Conservation (phyloP, 2,329 filamentous ascomycete species). For the Trichocomaceae sp. region DNA sequence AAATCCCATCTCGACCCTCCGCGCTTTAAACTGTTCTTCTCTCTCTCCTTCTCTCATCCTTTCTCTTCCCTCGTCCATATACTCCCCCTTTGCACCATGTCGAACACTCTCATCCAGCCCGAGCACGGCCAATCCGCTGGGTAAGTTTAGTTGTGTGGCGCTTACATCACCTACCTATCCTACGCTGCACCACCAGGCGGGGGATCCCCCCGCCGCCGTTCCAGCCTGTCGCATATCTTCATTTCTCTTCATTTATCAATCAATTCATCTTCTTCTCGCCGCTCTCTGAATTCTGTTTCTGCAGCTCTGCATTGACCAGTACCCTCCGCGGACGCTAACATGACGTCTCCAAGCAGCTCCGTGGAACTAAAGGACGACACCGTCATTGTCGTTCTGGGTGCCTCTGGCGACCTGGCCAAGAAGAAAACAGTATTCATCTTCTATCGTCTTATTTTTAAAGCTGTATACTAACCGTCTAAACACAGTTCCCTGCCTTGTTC, state of each 20-base stretch:
- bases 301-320: neutral
- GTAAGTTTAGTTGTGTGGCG: constrained; percentile 38
- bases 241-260: neutral
- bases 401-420: constrained; percentile 95
- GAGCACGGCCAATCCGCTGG: constrained; percentile 47
- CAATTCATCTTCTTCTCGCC: neutral
- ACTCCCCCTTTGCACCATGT: constrained; percentile 33
- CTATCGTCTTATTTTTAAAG: neutral
- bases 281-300: neutral
- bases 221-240: neutral
- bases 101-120: constrained; percentile 46
- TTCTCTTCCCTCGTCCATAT: neutral
- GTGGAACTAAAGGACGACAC: constrained; percentile 99
- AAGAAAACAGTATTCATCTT: constrained; percentile 77
- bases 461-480: neutral
- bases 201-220: neutral
- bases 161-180: constrained; percentile 31
- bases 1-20: neutral
- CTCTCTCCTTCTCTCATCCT: neutral
- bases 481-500: constrained; percentile 89
- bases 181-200: constrained; percentile 7
- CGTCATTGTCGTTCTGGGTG: constrained; percentile 89
- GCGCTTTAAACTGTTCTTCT: neutral
- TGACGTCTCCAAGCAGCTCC: constrained; percentile 51
- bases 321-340: constrained; percentile 25